Percentiles rank a stretch among this genome's conserved stretches.
Evolutionary conservation across 2,329 filamentous ascomycete species (phyloP).

Genomic region (Botryotinia calthae): DNA sequence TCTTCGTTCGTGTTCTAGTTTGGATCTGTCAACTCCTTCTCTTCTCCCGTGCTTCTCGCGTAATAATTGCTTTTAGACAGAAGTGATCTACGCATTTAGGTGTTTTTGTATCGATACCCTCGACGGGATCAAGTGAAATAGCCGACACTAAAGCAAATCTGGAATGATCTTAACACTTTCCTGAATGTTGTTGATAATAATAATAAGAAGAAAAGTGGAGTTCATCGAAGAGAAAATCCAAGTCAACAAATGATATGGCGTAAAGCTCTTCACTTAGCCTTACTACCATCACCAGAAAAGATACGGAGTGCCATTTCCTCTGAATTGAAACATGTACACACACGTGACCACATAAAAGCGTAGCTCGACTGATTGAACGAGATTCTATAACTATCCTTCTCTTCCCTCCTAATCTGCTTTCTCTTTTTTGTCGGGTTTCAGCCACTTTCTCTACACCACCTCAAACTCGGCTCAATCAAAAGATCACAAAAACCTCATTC

Average conservation of each 20-base stretch:
- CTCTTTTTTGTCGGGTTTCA: no score
- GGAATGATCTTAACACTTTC: neutral
- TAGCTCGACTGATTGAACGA: neutral
- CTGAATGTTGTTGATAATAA: neutral
- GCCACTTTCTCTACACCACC: no score
- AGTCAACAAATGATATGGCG: neutral
- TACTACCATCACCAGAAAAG: neutral
- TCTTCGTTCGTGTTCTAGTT: neutral
- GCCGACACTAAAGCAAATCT: neutral
- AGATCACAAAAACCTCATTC: no score
- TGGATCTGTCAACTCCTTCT: neutral
- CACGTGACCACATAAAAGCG: neutral
- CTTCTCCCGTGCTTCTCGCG: neutral
- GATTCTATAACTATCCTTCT: neutral
- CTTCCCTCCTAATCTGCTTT: neutral
- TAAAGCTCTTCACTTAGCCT: neutral
- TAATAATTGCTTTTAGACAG: neutral
- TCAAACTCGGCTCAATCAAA: no score
- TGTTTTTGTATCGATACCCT: neutral
- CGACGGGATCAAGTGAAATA: neutral
- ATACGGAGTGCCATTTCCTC: neutral
- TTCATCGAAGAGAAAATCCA: neutral
- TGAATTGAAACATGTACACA: neutral
- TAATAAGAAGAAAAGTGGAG: neutral
- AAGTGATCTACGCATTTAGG: neutral